Base-by-base conservation (phyloP, 495 filamentous ascomycete species). In the Penicillium egyptiacum region DNA sequence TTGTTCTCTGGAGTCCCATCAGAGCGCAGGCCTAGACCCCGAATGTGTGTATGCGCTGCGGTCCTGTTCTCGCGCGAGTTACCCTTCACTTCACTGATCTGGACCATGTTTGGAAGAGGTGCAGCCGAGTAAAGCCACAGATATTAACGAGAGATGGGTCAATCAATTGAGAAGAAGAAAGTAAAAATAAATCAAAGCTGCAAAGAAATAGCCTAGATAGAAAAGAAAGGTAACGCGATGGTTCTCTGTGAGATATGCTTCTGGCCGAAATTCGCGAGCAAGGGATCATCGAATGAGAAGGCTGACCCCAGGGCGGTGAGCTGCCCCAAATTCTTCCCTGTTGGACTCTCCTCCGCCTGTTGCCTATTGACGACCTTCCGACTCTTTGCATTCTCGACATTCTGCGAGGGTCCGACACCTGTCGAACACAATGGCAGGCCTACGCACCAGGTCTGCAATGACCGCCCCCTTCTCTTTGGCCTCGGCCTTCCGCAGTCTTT, bases 21-120 rank as follows among this genome's bases (percentile, higher is more conserved):
- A 22, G 82, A 69, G 50, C 87, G 86, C 53, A 98, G 77, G 19
- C 94, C 94, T 17, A 98, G 81, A 35, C 92, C 92, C 70, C 89
- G 94, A 78, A 98, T 98, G 75, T 98, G 94, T 17, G 94, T 94
- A 73, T 98, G 94, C 56, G 93, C 89, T 35, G 94, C 91, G 23
- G 93, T 98, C 65, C 95, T 86, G 75, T 94, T 92, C 73, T 96
- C 91, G 80, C 94, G 91, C 76, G 87, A 87, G 77, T 90, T 92
- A 79, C 88, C 88, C 79, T 96, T 95, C 65, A 96, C 91, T 80
- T 97, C 93, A 74, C 87, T 92, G 78, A 97, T 95, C 69, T 91
- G 89, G 54, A 96, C 92, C 90, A 96, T 96, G 71, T 53, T 73
- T 57, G 53, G 61, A 53, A 61, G 61, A 66, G 56, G 51, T 65